Percentiles rank a stretch among this genome's conserved stretches.
Conservation (phyloP, 1,139 yeast genomes). For the Candida labiduridarum region DNA sequence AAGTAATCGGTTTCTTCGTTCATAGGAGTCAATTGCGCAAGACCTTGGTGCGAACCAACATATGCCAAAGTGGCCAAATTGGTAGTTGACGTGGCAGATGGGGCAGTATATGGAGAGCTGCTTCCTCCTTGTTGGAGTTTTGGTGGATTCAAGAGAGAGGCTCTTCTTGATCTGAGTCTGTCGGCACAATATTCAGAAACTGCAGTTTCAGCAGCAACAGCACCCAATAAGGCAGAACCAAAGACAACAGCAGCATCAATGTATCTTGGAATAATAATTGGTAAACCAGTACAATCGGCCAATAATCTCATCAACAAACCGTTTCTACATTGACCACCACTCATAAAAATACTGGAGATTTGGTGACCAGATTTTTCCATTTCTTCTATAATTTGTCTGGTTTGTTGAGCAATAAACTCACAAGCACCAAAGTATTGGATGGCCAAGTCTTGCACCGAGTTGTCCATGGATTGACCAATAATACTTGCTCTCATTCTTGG, state of each 20-base stretch:
- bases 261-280: slow-evolving; percentile 90
- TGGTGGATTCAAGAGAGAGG: slow-evolving; percentile 35
- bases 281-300: slow-evolving; percentile 91
- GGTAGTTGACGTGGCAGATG: slow-evolving; percentile 67
- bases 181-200: slow-evolving; percentile 40
- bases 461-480: slow-evolving; percentile 91
- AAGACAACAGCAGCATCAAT: slow-evolving; percentile 97
- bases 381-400: slow-evolving; percentile 88
- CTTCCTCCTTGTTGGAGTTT: slow-evolving; percentile 26
- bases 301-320: slow-evolving; percentile 82
- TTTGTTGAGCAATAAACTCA: slow-evolving; percentile 96
- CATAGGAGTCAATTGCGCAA: slow-evolving; percentile 50
- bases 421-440: slow-evolving; percentile 88
- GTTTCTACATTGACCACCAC: slow-evolving; percentile 97
- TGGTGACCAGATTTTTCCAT: slow-evolving; percentile 81
- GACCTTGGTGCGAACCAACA: slow-evolving; percentile 35
- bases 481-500: slow-evolving; percentile 92
- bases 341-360: slow-evolving; percentile 76
- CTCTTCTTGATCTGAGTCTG: slow-evolving; percentile 43
- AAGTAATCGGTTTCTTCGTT: slow-evolving; percentile 51
- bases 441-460: slow-evolving; percentile 81
- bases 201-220: slow-evolving; percentile 78
- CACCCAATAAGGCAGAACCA: slow-evolving; percentile 93
- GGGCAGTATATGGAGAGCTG: slow-evolving; percentile 76
- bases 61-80: slow-evolving; percentile 58